Evolutionary conservation across 2,329 filamentous ascomycete species (phyloP), one percentile per base, ranked within the genome.

Genomic region (Teratosphaeria gauchensis): DNA sequence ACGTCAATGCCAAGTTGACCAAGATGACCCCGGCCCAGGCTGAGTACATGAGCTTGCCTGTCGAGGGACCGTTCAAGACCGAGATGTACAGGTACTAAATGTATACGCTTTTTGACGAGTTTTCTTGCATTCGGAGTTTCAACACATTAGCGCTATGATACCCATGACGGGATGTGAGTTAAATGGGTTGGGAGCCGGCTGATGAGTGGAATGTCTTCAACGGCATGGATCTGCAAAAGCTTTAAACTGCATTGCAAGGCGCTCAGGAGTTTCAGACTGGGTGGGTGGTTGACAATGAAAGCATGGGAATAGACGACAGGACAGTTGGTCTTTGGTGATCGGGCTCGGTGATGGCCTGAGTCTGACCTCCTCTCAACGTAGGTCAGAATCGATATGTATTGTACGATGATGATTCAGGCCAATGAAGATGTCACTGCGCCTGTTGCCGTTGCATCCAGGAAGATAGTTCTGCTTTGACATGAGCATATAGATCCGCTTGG

Each of bases 1-100:
- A 97, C 83, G 88, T 90, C 83, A 95, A 96, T 80, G 94, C 84
- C 73, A 91, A 97, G 84, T 85, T 99, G 73, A 89, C 87, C 76
- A 87, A 85, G 77, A 86, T 99, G 75, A 90, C 85, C 74, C 72
- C 82, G 61, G 88, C 88, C 70, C 94, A 99, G 84, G 88, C 90
- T 68, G 94, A 97, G 74, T 99, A 99, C 83, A 88, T 97, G 74
- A 85, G 90, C 71, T 83, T 99, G 68, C 83, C 86, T 61, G 74
- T 84, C 65, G 88, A 92, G 81, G 94, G 94, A 75, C 94, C 94
- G 71, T 99, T 84, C 89, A 99, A 99, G 90, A 82, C 82, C 78
- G 92, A 97, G 69, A 89, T 92, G 84, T 92, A 89, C 75, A 80
- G 85, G 75, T 88, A 88, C 80, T 88, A 87, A 82, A 76, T 68